Conservation (phyloP, 805 yeast genomes). For the Kuraishia capsulata region DNA sequence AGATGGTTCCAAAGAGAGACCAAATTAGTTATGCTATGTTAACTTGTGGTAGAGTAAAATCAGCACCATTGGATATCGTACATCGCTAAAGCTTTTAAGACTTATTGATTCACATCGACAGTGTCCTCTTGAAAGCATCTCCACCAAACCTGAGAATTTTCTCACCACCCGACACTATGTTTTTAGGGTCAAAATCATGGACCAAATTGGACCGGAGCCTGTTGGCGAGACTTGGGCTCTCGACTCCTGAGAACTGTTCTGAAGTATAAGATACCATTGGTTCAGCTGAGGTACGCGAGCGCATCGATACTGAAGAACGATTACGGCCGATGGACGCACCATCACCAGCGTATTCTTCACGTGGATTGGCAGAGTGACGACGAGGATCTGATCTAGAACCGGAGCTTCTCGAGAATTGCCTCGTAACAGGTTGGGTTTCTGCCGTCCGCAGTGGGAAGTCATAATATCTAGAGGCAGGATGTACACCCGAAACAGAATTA, state of each 20-base stretch:
- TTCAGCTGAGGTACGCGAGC: too few species aligned
- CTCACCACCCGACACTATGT: background rate
- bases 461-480: background rate
- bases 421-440: background rate
- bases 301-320: too few species aligned
- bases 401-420: background rate
- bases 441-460: background rate
- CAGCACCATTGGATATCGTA: too few species aligned
- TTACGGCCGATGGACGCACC: too few species aligned
- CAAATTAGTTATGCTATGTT: too few species aligned
- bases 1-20: too few species aligned
- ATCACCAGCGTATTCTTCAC: too few species aligned
- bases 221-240: background rate
- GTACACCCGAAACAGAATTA: background rate
- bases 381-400: background rate
- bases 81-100: too few species aligned
- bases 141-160: background rate
- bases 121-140: background rate
- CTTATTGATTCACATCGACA: background rate
- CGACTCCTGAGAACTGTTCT: background rate
- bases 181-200: background rate
- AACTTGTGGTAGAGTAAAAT: too few species aligned
- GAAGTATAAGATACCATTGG: background rate
- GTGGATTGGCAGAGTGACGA: too few species aligned
- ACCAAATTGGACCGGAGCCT: background rate